Percentiles rank a stretch among this genome's conserved stretches.
Evolutionary conservation across 2,329 filamentous ascomycete genomes (phyloP).

Genomic region (Colletotrichum eleusines): DNA sequence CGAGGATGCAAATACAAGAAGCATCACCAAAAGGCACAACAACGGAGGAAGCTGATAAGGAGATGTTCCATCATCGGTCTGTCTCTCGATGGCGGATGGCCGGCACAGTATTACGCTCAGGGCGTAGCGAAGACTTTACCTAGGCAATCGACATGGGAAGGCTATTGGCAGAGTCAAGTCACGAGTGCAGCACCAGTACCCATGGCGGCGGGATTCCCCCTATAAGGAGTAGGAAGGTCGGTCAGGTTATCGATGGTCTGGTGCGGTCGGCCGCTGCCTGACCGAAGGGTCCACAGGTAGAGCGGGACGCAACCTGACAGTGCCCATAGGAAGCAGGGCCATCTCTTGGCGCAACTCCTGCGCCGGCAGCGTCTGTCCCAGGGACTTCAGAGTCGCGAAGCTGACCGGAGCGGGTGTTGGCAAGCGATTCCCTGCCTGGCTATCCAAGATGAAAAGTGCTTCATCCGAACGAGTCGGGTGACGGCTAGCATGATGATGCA

Average conservation of each 20-base stretch:
- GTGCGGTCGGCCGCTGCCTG: conserved; percentile 36
- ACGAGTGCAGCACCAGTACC: conserved; percentile 24
- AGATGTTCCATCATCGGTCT: neutral
- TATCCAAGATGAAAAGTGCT: neutral
- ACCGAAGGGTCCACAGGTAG: conserved; percentile 32
- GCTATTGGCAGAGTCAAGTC: conserved; percentile 23
- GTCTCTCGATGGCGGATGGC: conserved; percentile 4
- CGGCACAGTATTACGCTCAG: neutral
- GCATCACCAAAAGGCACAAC: neutral
- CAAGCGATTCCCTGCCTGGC: neutral
- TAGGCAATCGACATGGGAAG: conserved; percentile 8
- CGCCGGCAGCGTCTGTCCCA: neutral
- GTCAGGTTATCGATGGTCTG: conserved; percentile 26
- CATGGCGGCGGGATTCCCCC: conserved; percentile 15
- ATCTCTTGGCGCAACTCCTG: conserved; percentile 24
- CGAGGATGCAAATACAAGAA: neutral
- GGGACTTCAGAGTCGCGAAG: neutral
- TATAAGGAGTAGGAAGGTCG: conserved; percentile 4
- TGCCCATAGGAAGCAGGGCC: conserved; percentile 19
- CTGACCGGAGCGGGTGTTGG: neutral
- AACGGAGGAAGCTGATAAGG: neutral
- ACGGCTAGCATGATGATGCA: too few relatives aligned
- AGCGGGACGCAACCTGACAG: conserved; percentile 38
- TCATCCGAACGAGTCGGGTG: neutral
- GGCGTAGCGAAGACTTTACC: neutral